Base-by-base conservation (phyloP, 345 rosid genomes). In the Euphorbia tirucalli region DNA sequence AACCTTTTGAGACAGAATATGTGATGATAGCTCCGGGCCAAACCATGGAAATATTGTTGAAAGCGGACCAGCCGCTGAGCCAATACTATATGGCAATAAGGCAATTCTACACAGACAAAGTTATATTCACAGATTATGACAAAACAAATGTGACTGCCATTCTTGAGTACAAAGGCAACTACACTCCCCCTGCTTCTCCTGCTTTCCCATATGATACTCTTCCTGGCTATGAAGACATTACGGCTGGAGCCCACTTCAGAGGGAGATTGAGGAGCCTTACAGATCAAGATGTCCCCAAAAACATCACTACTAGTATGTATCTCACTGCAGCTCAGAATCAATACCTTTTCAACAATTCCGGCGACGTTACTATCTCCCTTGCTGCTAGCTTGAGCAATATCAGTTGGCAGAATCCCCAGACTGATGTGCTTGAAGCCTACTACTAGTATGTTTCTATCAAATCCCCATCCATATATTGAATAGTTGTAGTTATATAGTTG, bases 81-180 rank as follows among this genome's bases (percentile, higher is more conserved):
- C 83, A 77, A 19, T 91, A 93, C 78, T 89, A 91, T 88, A 88
- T 93, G 80, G 98, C 95, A 0, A 87, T 93, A 22, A 61, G 65
- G 8, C 44, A 61, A 61, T 25, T 52, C 24, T 25, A 31, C 13
- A 16, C 65, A 19, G 65, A 1, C 19, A 18, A 32, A 14, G 14
- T 3, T 4, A 4, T 1, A 3, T 59, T 85, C 82, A 80, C 66
- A 1, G 11, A 88, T 28, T 91, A 87, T 68, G 96, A 91, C 70
- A 87, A 93, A 75, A 88, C 97, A 52, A 93, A 97, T 62, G 84
- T 92, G 52, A 93, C 98, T 0, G 96, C 97, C 13, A 86, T 91
- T 70, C 85, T 93, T 15, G 78, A 84, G 52, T 91, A 91, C 69
- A 85, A 71, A 60, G 86, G 84, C 62, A 76, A 69, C 10, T 70